A percentile compares a stretch with the other conserved stretches of the same genome.
Evolutionary conservation across 345 rosid species (phyloP).

Genomic region (Mercurialis annua): DNA sequence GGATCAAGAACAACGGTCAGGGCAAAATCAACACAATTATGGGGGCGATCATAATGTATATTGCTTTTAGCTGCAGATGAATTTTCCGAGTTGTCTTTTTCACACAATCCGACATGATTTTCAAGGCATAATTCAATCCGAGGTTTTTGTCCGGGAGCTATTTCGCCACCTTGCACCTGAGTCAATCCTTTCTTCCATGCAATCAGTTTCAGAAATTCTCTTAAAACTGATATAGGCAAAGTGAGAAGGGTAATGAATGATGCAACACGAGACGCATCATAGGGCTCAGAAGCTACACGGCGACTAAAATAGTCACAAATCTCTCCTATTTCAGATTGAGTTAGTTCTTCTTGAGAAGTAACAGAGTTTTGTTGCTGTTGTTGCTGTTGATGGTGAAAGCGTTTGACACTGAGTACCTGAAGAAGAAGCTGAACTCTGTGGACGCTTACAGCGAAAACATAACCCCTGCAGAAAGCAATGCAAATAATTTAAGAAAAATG

Average conservation of each 20-base stretch:
- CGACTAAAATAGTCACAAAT: slow-evolving; percentile 98
- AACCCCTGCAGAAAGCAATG: slow-evolving; percentile 59
- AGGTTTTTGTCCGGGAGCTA: slow-evolving; percentile 84
- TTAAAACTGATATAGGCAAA: slow-evolving; percentile 78
- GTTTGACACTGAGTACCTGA: slow-evolving; percentile 93
- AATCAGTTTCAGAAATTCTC: slow-evolving; percentile 90
- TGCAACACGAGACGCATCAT: slow-evolving; percentile 96
- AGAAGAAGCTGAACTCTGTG: slow-evolving; percentile 99
- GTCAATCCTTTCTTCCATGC: slow-evolving; percentile 96
- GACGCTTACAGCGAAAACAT: slow-evolving; percentile 94
- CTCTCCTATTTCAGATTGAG: slow-evolving; percentile 81
- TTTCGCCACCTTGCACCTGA: slow-evolving; percentile 76
- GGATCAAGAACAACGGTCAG: slow-evolving; percentile 92
- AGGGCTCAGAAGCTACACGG: slow-evolving; percentile 96
- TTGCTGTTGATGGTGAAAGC: slow-evolving; percentile 86
- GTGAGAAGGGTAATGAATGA: slow-evolving; percentile 99
- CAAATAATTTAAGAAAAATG: slow-evolving; percentile 12
- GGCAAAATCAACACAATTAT: slow-evolving; percentile 77
- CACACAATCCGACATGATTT: slow-evolving; percentile 60
- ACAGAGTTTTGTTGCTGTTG: slow-evolving; percentile 70
- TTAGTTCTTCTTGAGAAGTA: slow-evolving; percentile 79
- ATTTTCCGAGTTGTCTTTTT: slow-evolving; percentile 39
- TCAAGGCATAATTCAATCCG: slow-evolving; percentile 90
- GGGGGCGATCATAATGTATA: slow-evolving; percentile 78
- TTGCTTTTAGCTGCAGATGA: slow-evolving; percentile 72